Conservation (phyloP, 305 asterid species). For the Withania somnifera region DNA sequence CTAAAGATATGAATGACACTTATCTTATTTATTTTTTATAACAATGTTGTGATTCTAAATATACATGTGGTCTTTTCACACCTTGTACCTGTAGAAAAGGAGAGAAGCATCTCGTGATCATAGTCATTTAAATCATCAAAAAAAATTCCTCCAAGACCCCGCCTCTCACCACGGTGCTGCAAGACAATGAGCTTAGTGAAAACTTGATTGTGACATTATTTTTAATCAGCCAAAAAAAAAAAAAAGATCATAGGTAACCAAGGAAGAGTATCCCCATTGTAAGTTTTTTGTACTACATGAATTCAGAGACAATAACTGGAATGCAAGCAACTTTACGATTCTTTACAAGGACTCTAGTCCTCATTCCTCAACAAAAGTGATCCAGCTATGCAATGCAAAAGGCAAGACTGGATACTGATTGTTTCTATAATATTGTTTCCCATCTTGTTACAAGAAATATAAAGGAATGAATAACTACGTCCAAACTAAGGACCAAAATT, state of each 20-base stretch:
- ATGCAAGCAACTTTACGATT: background rate
- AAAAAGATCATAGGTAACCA: background rate
- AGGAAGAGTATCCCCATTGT: background rate
- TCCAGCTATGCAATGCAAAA: background rate
- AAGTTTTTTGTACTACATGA: background rate
- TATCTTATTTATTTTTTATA: too few species aligned
- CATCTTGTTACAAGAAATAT: background rate
- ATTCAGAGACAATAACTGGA: background rate
- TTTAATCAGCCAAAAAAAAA: background rate
- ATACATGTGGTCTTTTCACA: background rate
- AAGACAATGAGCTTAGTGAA: background rate
- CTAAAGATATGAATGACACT: too few species aligned
- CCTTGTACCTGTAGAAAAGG: constrained; percentile 85
- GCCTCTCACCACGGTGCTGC: constrained; percentile 97
- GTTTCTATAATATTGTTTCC: background rate
- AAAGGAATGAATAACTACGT: background rate
- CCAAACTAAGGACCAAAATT: background rate
- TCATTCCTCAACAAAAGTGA: background rate
- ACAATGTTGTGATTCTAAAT: too few species aligned
- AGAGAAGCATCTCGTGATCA: constrained; percentile 96
- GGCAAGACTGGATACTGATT: background rate
- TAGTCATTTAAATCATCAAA: constrained; percentile 84
- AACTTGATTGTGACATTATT: background rate
- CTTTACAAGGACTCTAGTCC: background rate
- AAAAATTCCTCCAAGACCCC: constrained; percentile 98